Evolutionary conservation across 345 rosid species (phyloP).

Genomic region (Eucalyptus brandiana): DNA sequence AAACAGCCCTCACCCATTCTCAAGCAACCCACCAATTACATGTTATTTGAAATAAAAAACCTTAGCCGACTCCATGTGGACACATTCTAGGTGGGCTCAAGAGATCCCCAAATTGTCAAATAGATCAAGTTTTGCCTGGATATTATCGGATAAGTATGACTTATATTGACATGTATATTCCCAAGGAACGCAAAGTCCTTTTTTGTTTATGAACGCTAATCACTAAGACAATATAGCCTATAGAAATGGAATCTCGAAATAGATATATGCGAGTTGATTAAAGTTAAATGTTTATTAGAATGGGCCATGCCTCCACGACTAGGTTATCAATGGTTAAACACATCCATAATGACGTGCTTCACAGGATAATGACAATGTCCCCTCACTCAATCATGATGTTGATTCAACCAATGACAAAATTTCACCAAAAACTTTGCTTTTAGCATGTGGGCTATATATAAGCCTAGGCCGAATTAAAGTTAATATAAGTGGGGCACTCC

Average conservation of each 20-base stretch:
- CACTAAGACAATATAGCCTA: background rate
- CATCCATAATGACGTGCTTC: background rate
- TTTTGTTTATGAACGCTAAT: background rate
- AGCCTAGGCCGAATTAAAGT: background rate
- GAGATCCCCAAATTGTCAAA: background rate
- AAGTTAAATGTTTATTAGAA: background rate
- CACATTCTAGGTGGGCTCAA: background rate
- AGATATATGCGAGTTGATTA: background rate
- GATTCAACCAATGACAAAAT: background rate
- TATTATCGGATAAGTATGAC: background rate
- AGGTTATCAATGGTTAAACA: background rate
- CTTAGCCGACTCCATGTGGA: background rate
- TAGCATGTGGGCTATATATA: background rate
- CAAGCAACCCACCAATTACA: background rate
- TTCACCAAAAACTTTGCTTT: background rate
- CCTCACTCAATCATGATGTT: background rate
- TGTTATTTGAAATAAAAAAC: background rate
- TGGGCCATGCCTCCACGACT: background rate
- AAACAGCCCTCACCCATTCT: background rate
- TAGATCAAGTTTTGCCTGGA: background rate
- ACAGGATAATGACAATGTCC: background rate
- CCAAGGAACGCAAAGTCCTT: background rate
- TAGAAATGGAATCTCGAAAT: background rate
- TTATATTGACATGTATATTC: background rate
- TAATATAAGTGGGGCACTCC: background rate